phyloP scores from a whole-genome alignment of 2,329 filamentous ascomycete species.

The Thielaviopsis musarum region DNA sequence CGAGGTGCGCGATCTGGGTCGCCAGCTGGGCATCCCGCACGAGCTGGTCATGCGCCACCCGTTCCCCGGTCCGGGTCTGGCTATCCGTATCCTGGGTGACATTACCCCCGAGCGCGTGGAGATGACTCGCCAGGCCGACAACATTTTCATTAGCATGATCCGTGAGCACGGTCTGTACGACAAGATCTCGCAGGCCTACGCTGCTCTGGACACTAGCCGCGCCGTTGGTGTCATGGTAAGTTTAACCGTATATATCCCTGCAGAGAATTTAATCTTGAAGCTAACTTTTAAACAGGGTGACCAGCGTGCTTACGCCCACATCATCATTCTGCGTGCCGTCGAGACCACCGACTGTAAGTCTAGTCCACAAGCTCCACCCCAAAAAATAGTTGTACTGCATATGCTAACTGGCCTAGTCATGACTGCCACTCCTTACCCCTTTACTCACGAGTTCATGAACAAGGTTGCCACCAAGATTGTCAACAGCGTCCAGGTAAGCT shows the following conservation, averaged over 20 bases:
- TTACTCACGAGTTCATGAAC: conserved; percentile 47
- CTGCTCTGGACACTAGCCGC: conserved; percentile 12
- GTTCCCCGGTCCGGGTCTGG: conserved; percentile 37
- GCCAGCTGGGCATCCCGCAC: conserved; percentile 19
- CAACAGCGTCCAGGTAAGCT: conserved; percentile 35
- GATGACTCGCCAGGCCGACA: conserved; percentile 61
- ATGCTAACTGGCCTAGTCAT: conserved; percentile 31
- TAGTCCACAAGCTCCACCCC: background rate
- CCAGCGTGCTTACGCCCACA: conserved; percentile 38
- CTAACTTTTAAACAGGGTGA: conserved; percentile 32
- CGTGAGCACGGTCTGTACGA: conserved; percentile 54
- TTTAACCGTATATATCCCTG: too few species aligned
- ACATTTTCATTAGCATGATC: conserved; percentile 64
- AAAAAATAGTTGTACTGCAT: background rate
- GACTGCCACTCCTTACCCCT: conserved; percentile 55
- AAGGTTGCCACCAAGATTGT: conserved; percentile 50
- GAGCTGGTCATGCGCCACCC: conserved; percentile 19
- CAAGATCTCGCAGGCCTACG: conserved; percentile 23
- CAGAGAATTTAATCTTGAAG: background rate
- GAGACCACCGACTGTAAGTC: conserved; percentile 19
- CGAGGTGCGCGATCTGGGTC: conserved; percentile 19
- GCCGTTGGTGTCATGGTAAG: conserved; percentile 13
- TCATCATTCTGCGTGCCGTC: conserved; percentile 26
- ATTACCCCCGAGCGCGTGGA: conserved; percentile 64
- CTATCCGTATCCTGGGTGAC: conserved; percentile 67